Base-by-base conservation (phyloP, 1,284 basidiomycete species). In the Polyporus tsugae region DNA sequence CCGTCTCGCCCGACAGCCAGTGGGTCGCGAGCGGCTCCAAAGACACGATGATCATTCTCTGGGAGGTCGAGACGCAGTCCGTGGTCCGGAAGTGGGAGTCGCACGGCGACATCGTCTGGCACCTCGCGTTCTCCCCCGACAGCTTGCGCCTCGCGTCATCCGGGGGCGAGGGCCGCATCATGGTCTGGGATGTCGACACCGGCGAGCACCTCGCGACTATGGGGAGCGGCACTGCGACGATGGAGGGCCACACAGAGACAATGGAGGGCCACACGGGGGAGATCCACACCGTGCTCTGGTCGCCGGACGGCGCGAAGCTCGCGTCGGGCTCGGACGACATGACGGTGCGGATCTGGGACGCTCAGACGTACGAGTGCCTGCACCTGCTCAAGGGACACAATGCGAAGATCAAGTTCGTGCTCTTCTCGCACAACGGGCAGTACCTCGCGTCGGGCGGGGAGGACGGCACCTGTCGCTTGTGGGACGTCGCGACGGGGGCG, bases 71-170 rank as follows among this genome's bases (percentile, higher is more conserved):
- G 3, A 29, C 49, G n/a, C 36, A 62, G 59, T 60, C 46, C 10
- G 58, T 53, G 17, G 42, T 65, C 22, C 63, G 62, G 60, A 65
- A 49, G 41, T 69, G 65, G 68, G 63, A 69, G 22, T 59, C 65
- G 1, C 59, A 62, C 62, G 60, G 39, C 10, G 67, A 69, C 44
- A 44, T 39, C 19, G 64, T 75, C 63, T 68, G 62, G 42, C 60
- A 69, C 22, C 62, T 76, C 35, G 70, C 68, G 1, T 77, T 76
- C 65, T 76, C 76, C 0, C 74, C 75, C 19, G 73, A 76, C 61
- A 70, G 73, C 49, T 58, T 25, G 35, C 62, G 53, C 4, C 59
- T 78, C 29, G 72, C 68, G 0, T 75, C 74, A 0, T 74, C 71
- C 11, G 72, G 75, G 6, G 65, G 69, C 2, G 74, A 76, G 46